phyloP scores from a whole-genome alignment of 2,329 filamentous ascomycete genomes.

The Neospermospora avenae region DNA sequence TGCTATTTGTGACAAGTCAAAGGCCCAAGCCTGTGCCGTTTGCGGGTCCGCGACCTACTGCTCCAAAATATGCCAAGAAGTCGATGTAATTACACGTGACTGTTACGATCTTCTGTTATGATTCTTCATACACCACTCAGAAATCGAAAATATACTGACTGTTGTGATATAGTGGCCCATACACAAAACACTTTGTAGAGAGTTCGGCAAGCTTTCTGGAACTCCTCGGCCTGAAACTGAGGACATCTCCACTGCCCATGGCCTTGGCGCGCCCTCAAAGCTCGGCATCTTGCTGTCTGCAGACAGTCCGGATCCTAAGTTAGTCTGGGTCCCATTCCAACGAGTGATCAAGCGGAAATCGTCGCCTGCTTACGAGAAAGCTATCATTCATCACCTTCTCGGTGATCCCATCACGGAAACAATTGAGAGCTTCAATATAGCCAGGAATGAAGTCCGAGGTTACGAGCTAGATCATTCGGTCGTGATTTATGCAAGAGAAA shows the following conservation, averaged over 20 bases:
- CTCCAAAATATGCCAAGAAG: background rate
- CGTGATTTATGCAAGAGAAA: slow-evolving; percentile 1
- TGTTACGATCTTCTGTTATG: too few species aligned
- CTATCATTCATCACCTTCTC: background rate
- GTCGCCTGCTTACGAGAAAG: background rate
- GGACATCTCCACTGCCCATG: too few species aligned
- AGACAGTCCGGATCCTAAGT: slow-evolving; percentile 3
- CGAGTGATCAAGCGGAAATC: background rate
- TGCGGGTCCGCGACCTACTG: slow-evolving; percentile 8
- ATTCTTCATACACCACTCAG: too few species aligned
- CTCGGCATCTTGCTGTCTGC: slow-evolving; percentile 4
- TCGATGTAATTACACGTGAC: background rate
- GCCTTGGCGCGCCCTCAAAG: background rate
- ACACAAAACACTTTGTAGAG: slow-evolving; percentile 5
- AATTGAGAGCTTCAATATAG: slow-evolving; percentile 8
- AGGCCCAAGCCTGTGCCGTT: background rate
- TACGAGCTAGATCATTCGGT: slow-evolving; percentile 10
- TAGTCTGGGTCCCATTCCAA: slow-evolving; percentile 1
- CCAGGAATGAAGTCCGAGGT: slow-evolving; percentile 5
- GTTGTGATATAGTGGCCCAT: background rate
- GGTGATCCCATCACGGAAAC: background rate
- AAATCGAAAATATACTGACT: background rate
- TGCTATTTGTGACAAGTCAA: slow-evolving; percentile 1
- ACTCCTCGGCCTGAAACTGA: background rate
- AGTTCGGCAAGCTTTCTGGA: background rate